Percentiles rank a stretch among this genome's conserved stretches.
Evolutionary conservation across 805 yeast species (phyloP).

Genomic region (Wickerhamomyces xylosicus): DNA sequence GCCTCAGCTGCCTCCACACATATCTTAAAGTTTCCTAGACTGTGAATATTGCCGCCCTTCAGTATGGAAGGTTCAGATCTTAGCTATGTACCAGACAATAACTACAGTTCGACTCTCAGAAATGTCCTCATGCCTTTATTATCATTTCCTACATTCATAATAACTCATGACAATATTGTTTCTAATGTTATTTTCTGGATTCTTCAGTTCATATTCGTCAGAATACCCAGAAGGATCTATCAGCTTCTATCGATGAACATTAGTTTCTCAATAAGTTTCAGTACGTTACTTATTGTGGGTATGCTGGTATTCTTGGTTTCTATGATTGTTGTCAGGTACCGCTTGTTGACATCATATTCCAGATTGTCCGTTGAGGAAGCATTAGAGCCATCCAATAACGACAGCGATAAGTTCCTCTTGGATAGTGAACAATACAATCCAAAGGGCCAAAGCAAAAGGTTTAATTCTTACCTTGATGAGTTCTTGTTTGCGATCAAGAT

Average conservation of each 20-base stretch:
- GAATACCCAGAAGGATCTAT: slow-evolving; percentile 10
- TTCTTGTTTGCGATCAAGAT: slow-evolving; percentile 85
- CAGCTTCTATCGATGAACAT: slow-evolving; percentile 16
- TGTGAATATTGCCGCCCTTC: no score
- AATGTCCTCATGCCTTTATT: no score
- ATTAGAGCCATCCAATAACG: slow-evolving; percentile 21
- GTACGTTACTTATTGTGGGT: slow-evolving; percentile 6
- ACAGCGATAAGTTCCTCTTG: slow-evolving; percentile 5
- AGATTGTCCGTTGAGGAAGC: slow-evolving; percentile 24
- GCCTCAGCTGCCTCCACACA: no score
- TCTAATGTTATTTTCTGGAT: no score
- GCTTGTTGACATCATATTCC: slow-evolving; percentile 9
- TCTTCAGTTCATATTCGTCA: slow-evolving; percentile 5
- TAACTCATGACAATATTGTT: no score
- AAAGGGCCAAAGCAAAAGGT: slow-evolving; percentile 30
- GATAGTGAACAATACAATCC: slow-evolving; percentile 22
- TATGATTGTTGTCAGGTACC: slow-evolving; percentile 9
- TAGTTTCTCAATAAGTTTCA: slow-evolving; percentile 10
- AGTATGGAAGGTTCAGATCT: no score
- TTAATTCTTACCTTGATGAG: slow-evolving; percentile 71
- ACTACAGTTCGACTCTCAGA: no score
- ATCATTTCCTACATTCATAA: no score
- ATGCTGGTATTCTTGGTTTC: slow-evolving; percentile 4
- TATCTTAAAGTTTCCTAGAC: no score
- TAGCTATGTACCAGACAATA: no score